These are phyloP conservation scores for Erigeron philadelphicus DNA, from an alignment of 140 eudicot species.

Conservation along the genomic window DNA sequence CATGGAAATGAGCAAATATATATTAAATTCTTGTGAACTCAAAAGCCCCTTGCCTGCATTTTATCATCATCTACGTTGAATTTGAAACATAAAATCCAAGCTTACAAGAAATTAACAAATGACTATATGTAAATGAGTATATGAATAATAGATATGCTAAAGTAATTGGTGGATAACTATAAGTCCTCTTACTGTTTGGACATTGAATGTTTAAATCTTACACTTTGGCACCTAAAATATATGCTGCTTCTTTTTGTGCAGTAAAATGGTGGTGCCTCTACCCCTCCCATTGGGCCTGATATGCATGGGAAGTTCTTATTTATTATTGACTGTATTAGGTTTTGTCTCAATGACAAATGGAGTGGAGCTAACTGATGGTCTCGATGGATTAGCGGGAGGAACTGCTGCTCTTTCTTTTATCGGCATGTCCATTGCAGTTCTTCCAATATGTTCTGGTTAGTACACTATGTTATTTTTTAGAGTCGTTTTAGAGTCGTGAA, in stretches of 20 bases:
- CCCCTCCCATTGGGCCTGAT: constrained; percentile 82
- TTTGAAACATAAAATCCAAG: too few species aligned
- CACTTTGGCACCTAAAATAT: not conserved
- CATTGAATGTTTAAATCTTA: not conserved
- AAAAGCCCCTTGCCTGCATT: too few species aligned
- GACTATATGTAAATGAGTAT: not conserved
- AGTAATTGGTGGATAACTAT: not conserved
- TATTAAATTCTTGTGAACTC: too few species aligned
- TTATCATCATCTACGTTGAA: too few species aligned
- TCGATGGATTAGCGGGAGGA: constrained; percentile 94
- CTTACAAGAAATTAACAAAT: too few species aligned
- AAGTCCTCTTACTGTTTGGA: not conserved
- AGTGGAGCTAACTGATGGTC: constrained; percentile 59
- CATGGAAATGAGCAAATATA: not conserved
- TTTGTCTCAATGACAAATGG: constrained; percentile 83
- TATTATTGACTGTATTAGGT: constrained; percentile 54
- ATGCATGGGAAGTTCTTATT: constrained; percentile 59
- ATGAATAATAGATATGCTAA: not conserved
- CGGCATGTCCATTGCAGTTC: constrained; percentile 94
- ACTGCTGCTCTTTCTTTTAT: constrained; percentile 80
- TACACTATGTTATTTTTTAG: not conserved
- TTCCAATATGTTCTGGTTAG: constrained; percentile 86
- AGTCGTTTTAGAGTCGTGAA: too few species aligned
- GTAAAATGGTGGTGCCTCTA: constrained; percentile 90
- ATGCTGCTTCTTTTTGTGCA: constrained; percentile 26